Conservation (phyloP, 106 monocot species). For the Phalaenopsis aphrodite region DNA sequence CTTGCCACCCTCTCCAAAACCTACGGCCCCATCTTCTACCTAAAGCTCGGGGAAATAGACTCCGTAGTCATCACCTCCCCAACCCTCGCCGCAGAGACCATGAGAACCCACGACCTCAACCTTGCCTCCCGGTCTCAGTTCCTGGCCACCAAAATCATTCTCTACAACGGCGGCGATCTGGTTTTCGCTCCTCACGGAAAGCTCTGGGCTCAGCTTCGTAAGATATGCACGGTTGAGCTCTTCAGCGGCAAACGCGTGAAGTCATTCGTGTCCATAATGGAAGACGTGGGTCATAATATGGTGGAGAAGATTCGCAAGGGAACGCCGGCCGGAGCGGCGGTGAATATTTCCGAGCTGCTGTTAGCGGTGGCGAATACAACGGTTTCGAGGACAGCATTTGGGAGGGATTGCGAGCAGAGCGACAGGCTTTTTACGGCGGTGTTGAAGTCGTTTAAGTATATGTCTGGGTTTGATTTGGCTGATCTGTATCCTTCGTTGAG, state of each 20-base stretch:
- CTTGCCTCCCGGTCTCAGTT: constrained; percentile 15
- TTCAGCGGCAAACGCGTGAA: constrained; percentile 23
- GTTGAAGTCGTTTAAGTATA: neutral
- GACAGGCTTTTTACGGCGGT: constrained; percentile 4
- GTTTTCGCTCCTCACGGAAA: constrained; percentile 29
- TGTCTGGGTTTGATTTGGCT: constrained; percentile 16
- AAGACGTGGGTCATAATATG: constrained; percentile 18
- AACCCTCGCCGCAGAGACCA: constrained; percentile 11
- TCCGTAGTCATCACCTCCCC: constrained; percentile 16
- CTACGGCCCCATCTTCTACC: constrained; percentile 25
- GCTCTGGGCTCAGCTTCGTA: constrained; percentile 32
- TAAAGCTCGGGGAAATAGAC: constrained; percentile 25
- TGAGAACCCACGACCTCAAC: constrained; percentile 25
- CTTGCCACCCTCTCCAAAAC: constrained; percentile 4
- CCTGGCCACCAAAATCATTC: neutral
- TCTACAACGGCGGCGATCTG: constrained; percentile 14
- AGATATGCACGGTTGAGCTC: constrained; percentile 29
- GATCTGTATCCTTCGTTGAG: constrained; percentile 37
- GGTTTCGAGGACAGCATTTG: constrained; percentile 12
- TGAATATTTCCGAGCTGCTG: constrained; percentile 22
- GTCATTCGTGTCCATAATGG: constrained; percentile 17
- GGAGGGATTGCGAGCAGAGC: constrained; percentile 9
- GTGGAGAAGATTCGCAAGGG: constrained; percentile 4
- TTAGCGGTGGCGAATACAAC: constrained; percentile 11
- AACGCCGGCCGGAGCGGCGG: neutral